These are phyloP conservation scores for Ricinus communis DNA, from an alignment of 345 rosid genomes.

Conservation along the genomic window DNA sequence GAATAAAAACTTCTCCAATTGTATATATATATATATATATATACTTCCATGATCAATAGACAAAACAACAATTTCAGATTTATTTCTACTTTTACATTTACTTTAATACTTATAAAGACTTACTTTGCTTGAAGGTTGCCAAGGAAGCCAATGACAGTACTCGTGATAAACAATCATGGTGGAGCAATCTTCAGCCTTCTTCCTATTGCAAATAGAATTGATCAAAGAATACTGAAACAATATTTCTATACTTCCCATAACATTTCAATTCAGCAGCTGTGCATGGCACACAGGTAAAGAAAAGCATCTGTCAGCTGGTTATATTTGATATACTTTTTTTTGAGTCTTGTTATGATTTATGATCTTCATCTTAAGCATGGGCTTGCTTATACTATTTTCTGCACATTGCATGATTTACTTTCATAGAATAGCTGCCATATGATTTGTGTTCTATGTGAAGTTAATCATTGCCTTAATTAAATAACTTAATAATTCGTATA, in stretches of 20 bases:
- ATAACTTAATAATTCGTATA: background rate
- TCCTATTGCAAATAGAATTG: slow-evolving; percentile 77
- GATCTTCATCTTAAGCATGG: background rate
- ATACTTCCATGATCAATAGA: too few relatives aligned
- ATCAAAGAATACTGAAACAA: slow-evolving; percentile 58
- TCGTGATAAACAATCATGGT: slow-evolving; percentile 90
- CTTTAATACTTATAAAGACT: slow-evolving; percentile 14
- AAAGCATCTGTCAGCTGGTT: background rate
- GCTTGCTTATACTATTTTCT: background rate
- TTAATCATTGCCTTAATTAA: background rate
- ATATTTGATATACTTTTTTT: background rate
- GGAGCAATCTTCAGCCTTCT: slow-evolving; percentile 98
- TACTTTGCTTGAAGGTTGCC: slow-evolving; percentile 45
- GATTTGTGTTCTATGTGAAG: background rate
- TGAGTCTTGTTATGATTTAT: background rate
- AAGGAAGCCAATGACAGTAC: slow-evolving; percentile 79
- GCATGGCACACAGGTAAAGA: slow-evolving; percentile 84
- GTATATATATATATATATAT: too few relatives aligned
- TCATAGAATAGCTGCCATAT: background rate
- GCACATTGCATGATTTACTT: background rate
- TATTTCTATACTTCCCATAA: slow-evolving; percentile 86
- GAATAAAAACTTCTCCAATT: too few relatives aligned
- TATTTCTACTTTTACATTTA: too few relatives aligned
- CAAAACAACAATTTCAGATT: too few relatives aligned
- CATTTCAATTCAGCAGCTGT: slow-evolving; percentile 67